These are phyloP conservation scores for Pichia sporocuriosa DNA, from an alignment of 805 yeast species.

Conservation along the genomic window DNA sequence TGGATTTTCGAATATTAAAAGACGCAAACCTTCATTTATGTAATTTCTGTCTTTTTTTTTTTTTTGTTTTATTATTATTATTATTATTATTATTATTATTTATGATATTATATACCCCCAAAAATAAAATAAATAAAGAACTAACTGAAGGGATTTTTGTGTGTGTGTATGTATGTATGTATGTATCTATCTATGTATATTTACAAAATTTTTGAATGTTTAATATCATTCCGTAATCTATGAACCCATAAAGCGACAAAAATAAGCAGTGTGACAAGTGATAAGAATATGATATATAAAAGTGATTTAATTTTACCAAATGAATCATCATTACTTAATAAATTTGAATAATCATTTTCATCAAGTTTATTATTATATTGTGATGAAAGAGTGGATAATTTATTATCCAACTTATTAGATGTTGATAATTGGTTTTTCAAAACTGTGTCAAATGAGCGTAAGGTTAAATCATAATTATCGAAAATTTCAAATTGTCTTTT, in stretches of 20 bases:
- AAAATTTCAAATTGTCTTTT: constrained; percentile 13
- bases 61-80: background rate
- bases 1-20: constrained; percentile 38
- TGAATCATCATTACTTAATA: background rate
- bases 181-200: background rate
- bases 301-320: constrained; percentile 8
- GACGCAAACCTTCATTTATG: constrained; percentile 40
- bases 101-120: too few species aligned
- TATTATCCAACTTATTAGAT: constrained; percentile 11
- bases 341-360: background rate
- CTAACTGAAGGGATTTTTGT: too few species aligned
- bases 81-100: too few species aligned
- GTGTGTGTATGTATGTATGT: too few species aligned
- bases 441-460: constrained; percentile 14
- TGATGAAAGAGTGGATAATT: constrained; percentile 7
- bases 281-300: constrained; percentile 27
- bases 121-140: too few species aligned
- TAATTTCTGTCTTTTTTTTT: background rate
- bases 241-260: constrained; percentile 41
- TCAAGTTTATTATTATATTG: background rate
- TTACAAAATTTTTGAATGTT: constrained; percentile 51
- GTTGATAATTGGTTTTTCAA: constrained; percentile 12
- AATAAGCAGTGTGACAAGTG: constrained; percentile 34
- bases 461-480: constrained; percentile 12
- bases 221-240: constrained; percentile 55